These are phyloP conservation scores for Podaxis rugospora DNA, from an alignment of 768 basidiomycete species.

Conservation along the genomic window DNA sequence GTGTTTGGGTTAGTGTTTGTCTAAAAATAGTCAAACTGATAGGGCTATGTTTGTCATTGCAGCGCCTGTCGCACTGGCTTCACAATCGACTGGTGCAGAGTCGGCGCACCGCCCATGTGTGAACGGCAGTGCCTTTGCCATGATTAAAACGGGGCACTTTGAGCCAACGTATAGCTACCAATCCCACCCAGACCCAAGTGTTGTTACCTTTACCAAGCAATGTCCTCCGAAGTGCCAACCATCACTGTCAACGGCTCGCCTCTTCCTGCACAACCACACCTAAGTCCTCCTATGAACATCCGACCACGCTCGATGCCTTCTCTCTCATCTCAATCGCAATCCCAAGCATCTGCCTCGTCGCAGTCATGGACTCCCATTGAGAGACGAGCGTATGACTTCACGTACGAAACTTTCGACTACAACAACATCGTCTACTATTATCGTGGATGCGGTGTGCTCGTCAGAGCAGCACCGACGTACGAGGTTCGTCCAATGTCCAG, in stretches of 20 bases:
- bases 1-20: no score
- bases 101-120: no score
- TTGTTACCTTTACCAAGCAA: background rate
- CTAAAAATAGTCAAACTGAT: no score
- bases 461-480: conserved; percentile 38
- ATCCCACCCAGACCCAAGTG: no score
- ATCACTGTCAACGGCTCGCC: background rate
- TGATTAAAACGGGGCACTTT: no score
- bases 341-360: background rate
- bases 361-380: background rate
- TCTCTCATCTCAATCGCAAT: background rate
- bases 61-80: no score
- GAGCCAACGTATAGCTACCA: no score
- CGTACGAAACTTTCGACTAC: conserved; percentile 41
- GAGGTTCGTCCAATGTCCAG: conserved; percentile 26
- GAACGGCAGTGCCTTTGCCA: no score
- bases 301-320: background rate
- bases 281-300: background rate
- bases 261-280: background rate
- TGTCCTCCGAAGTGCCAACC: background rate
- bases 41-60: no score
- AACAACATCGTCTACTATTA: conserved; percentile 38
- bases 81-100: no score
- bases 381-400: background rate
- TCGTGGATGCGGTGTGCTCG: conserved; percentile 15